Base-by-base conservation (phyloP, 1,284 basidiomycete species). In the Tetrapyrgos nigripes region DNA sequence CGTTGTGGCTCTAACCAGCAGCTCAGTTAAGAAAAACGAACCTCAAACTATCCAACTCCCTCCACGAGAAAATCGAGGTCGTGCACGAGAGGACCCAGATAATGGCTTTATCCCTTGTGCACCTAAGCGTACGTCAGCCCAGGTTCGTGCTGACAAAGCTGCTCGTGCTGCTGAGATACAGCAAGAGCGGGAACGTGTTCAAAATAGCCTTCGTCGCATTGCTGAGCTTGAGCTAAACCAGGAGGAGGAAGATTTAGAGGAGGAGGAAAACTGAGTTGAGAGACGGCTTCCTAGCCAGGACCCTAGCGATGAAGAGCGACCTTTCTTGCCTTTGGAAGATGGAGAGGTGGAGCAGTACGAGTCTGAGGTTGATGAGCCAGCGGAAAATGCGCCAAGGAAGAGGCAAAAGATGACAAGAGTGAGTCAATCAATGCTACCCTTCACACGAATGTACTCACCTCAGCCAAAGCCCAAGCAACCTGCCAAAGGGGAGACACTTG, bases 151-250 rank as follows among this genome's bases (percentile, higher is more conserved):
- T 33, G 31, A 24, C 10, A 24, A 60, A 24, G 43, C 17, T 19
- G 43, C 43, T 8, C 43, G 19, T 45, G 43, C 17, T 9, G 43
- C 43, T 24, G 6, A 9, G n/a, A 19, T 45, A 6, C n/a, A n/a
- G 23, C 29, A 48, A 44, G 24, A 19, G 17, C 40, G 27, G 8
- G 19, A 21, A 4, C 14, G 17, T 9, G 4, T n/a, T 14, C 10
- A 43, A 14, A 50, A 51, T 35, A 59, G 60, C 40, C 28, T 35
- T 11, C 48, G 28, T 8, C 4, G 24, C 5, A 27, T 63, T 43
- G 60, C 63, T 19, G 24, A 54, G 21, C 50, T 57, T 29, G 52
- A 64, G 29, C 37, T 55, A 24, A 9, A 37, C n/a, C 58, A 62
- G 27, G 61, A 66, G 23, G 48, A 54, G n/a, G 49, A 58, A 14